A percentile compares a stretch with the other conserved stretches of the same genome.
phyloP scores from a whole-genome alignment of 305 asterid species.

The Fraxinus baroniana region DNA sequence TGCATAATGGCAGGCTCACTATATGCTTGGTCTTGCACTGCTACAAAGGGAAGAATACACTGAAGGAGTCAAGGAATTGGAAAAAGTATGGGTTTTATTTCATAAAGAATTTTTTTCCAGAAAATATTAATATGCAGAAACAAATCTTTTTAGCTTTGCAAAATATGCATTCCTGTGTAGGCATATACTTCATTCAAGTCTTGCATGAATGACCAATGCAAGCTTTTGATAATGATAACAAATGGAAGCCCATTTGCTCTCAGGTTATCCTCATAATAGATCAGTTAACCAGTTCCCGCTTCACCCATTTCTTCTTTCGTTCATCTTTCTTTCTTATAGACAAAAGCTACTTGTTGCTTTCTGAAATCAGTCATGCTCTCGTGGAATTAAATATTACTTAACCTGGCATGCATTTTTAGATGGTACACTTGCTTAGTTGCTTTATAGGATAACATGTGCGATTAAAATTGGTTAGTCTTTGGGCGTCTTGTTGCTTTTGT shows the following conservation, averaged over 20 bases:
- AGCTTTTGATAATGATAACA: background rate
- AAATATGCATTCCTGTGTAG: background rate
- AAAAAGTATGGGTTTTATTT: slow-evolving; percentile 49
- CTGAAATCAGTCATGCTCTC: background rate
- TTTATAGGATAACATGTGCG: background rate
- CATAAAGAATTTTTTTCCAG: background rate
- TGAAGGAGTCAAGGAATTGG: slow-evolving; percentile 84
- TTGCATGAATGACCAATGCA: background rate
- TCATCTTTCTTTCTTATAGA: background rate
- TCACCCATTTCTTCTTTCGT: slow-evolving; percentile 2
- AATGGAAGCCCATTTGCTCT: background rate
- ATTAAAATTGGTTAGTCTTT: background rate
- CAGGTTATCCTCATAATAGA: background rate
- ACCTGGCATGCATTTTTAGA: background rate
- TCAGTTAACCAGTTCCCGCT: background rate
- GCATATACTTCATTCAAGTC: background rate
- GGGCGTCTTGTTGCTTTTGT: background rate
- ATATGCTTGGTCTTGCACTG: slow-evolving; percentile 91
- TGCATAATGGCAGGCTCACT: slow-evolving; percentile 64
- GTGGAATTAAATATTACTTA: background rate
- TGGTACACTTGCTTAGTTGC: background rate
- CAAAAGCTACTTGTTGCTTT: background rate
- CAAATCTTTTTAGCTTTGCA: background rate
- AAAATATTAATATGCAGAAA: background rate
- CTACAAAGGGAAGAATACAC: slow-evolving; percentile 61